phyloP scores from a whole-genome alignment of 2,329 filamentous ascomycete species.

The Fusarium anthophilum region DNA sequence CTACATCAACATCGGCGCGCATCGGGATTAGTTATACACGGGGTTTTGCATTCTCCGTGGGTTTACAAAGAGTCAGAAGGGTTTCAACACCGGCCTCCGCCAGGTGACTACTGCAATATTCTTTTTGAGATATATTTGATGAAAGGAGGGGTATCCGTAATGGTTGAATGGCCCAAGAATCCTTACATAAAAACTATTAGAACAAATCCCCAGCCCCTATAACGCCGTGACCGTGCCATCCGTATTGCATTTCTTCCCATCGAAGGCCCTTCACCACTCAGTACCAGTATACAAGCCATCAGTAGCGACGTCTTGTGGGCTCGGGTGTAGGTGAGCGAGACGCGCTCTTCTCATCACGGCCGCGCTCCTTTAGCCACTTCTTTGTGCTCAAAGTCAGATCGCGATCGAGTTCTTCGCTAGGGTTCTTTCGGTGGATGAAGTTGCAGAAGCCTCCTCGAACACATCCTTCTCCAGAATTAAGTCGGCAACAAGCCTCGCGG shows the following conservation, averaged over 20 bases:
- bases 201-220: constrained; percentile 28
- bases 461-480: constrained; percentile 95
- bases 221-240: constrained; percentile 43
- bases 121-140: constrained; percentile 26
- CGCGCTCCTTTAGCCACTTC: constrained; percentile 92
- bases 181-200: constrained; percentile 31
- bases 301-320: constrained; percentile 77
- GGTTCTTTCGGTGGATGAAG: constrained; percentile 98
- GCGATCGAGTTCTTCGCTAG: constrained; percentile 84
- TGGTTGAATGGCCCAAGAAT: constrained; percentile 28
- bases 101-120: constrained; percentile 23
- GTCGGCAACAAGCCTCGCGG: constrained; percentile 92
- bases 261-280: not conserved
- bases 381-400: constrained; percentile 90
- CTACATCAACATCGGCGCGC: constrained; percentile 42
- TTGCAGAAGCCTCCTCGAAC: constrained; percentile 98
- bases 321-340: constrained; percentile 88
- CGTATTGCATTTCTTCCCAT: constrained; percentile 22
- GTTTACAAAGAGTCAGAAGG: constrained; percentile 42
- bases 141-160: constrained; percentile 30
- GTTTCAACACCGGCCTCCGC: constrained; percentile 40
- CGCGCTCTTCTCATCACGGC: constrained; percentile 83
- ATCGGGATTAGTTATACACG: constrained; percentile 41
- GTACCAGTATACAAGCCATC: constrained; percentile 38
- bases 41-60: constrained; percentile 37